A percentile compares a stretch with the other conserved stretches of the same genome.
Evolutionary conservation across 2,329 filamentous ascomycete genomes (phyloP).

Genomic region (Penicillium sp.): DNA sequence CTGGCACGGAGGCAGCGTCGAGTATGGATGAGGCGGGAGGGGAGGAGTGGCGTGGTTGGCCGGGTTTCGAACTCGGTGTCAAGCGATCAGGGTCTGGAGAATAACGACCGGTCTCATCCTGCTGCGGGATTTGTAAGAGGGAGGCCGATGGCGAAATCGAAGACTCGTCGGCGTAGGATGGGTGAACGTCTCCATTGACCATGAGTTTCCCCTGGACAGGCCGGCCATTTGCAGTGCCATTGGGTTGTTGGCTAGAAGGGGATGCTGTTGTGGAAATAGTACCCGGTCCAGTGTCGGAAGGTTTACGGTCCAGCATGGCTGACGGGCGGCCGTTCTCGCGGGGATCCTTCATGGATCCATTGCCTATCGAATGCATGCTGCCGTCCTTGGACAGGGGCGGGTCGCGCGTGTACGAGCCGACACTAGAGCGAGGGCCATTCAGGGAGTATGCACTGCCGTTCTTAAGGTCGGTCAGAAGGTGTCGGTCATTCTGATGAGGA

Average conservation of each 20-base stretch:
- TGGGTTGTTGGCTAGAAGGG: slow-evolving; percentile 26
- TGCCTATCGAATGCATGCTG: slow-evolving; percentile 50
- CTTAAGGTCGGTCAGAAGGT: slow-evolving; percentile 38
- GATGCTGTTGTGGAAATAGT: slow-evolving; percentile 26
- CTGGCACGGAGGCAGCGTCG: slow-evolving; percentile 52
- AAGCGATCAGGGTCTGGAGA: slow-evolving; percentile 33
- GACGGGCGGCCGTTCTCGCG: slow-evolving; percentile 31
- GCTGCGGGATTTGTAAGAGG: slow-evolving; percentile 34
- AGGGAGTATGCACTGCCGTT: slow-evolving; percentile 60
- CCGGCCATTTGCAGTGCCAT: slow-evolving; percentile 24
- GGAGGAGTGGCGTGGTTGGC: slow-evolving; percentile 39
- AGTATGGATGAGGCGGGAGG: slow-evolving; percentile 55
- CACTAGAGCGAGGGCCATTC: slow-evolving; percentile 54
- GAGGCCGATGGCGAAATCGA: slow-evolving; percentile 28
- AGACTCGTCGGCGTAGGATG: slow-evolving; percentile 32
- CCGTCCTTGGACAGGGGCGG: slow-evolving; percentile 41
- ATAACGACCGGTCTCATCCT: slow-evolving; percentile 32
- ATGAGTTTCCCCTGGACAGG: slow-evolving; percentile 29
- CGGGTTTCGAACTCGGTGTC: slow-evolving; percentile 25
- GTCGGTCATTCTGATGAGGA: slow-evolving; percentile 38
- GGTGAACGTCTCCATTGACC: slow-evolving; percentile 33
- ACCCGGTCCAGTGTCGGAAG: slow-evolving; percentile 28
- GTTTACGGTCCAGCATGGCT: slow-evolving; percentile 30
- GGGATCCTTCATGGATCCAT: slow-evolving; percentile 33
- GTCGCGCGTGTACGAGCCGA: slow-evolving; percentile 44